phyloP scores from a whole-genome alignment of 2,329 filamentous ascomycete species.

The Aspergillus melleus region DNA sequence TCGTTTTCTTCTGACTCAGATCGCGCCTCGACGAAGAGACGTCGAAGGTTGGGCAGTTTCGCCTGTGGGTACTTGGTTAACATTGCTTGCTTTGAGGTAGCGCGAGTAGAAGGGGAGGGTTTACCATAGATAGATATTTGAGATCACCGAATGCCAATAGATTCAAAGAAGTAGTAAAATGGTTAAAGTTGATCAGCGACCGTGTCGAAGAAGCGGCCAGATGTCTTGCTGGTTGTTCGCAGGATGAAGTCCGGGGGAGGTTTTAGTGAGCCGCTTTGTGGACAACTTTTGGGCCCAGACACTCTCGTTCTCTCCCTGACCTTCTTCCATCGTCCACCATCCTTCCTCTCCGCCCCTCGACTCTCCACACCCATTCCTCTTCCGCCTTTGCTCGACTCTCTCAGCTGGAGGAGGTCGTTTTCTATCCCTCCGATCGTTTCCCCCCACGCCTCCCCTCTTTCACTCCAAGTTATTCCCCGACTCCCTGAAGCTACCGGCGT shows the following conservation, averaged over 20 bases:
- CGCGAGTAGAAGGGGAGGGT: neutral
- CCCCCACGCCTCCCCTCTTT: neutral
- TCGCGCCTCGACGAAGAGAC: slow-evolving; percentile 91
- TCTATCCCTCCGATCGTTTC: neutral
- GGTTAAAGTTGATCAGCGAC: neutral
- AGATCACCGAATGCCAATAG: neutral
- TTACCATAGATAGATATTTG: neutral
- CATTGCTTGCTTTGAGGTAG: neutral
- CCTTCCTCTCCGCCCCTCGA: slow-evolving; percentile 6
- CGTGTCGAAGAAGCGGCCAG: neutral
- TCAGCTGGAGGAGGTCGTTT: slow-evolving; percentile 1
- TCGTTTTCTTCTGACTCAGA: slow-evolving; percentile 92
- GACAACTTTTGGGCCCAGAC: slow-evolving; percentile 32
- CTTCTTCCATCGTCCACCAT: slow-evolving; percentile 22
- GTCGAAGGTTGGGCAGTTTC: slow-evolving; percentile 83
- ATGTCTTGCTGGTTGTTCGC: slow-evolving; percentile 11
- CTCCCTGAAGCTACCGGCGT: slow-evolving; percentile 29
- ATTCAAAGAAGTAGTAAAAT: neutral
- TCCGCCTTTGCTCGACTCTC: neutral
- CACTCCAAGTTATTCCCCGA: neutral
- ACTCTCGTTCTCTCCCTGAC: neutral
- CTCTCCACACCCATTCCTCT: slow-evolving; percentile 2
- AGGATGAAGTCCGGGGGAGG: slow-evolving; percentile 10
- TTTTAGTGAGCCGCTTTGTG: slow-evolving; percentile 24
- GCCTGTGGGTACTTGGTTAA: slow-evolving; percentile 28